Evolutionary conservation across 1,139 yeast species (phyloP).

Genomic region (Diutina ranongensis): DNA sequence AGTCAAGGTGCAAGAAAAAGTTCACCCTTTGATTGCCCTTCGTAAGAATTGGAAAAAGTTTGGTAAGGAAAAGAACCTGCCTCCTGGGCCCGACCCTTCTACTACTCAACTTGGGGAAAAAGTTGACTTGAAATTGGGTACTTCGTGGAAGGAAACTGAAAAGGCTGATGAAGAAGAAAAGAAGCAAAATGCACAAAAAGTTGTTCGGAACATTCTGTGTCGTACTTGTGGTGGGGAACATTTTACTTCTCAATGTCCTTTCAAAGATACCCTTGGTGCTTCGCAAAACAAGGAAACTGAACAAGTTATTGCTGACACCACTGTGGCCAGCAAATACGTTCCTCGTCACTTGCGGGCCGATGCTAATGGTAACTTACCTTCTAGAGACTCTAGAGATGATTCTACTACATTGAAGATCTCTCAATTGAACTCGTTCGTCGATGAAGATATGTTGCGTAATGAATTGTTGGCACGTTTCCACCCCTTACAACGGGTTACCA

Average conservation of each 20-base stretch:
- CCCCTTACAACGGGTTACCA: conserved; percentile 66
- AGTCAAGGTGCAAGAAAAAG: conserved; percentile 67
- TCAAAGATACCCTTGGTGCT: conserved; percentile 76
- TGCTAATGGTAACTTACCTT: conserved; percentile 33
- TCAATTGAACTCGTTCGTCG: conserved; percentile 78
- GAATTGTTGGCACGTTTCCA: conserved; percentile 65
- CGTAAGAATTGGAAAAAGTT: conserved; percentile 62
- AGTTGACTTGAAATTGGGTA: conserved; percentile 56
- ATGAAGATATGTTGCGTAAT: conserved; percentile 70
- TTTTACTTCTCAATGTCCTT: conserved; percentile 93
- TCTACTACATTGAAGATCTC: conserved; percentile 82
- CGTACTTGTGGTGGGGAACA: conserved; percentile 87
- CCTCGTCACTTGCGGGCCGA: conserved; percentile 70
- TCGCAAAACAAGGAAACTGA: conserved; percentile 24
- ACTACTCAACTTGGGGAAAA: conserved; percentile 88
- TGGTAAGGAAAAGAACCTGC: conserved; percentile 69
- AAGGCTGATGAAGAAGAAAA: conserved; percentile 42
- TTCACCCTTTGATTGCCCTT: conserved; percentile 63
- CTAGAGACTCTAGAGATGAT: conserved; percentile 62
- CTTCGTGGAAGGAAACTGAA: conserved; percentile 63
- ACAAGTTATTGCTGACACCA: conserved; percentile 13
- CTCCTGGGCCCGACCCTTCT: conserved; percentile 78
- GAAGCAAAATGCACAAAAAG: conserved; percentile 36
- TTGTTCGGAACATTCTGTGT: conserved; percentile 50
- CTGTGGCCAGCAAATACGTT: conserved; percentile 42